Conservation (phyloP, 768 basidiomycete species). For the Macrolepiota albuminosa region DNA sequence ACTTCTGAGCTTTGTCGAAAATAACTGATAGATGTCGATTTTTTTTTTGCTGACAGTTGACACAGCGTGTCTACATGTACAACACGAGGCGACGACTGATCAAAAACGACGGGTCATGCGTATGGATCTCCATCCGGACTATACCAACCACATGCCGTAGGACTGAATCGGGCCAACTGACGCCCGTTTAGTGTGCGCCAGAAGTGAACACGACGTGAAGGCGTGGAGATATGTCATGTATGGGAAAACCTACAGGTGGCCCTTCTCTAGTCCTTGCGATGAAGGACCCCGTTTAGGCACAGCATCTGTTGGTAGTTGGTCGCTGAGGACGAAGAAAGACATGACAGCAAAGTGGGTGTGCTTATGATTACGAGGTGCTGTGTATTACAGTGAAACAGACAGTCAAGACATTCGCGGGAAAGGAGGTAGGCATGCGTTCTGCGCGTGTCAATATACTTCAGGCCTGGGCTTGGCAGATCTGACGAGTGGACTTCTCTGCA, state of each 20-base stretch:
- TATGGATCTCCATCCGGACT: background rate
- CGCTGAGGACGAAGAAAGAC: background rate
- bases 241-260: background rate
- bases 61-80: constrained; percentile 7
- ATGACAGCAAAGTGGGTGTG: background rate
- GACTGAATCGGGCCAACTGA: constrained; percentile 53
- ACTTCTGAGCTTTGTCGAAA: too few relatives aligned
- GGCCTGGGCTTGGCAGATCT: background rate
- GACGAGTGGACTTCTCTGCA: too few relatives aligned
- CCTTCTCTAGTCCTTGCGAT: background rate
- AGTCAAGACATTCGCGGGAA: background rate
- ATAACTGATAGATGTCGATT: too few relatives aligned
- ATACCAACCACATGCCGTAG: constrained; percentile 22
- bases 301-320: background rate
- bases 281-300: too few relatives aligned
- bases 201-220: constrained; percentile 40
- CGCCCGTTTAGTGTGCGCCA: constrained; percentile 45
- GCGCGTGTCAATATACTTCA: background rate
- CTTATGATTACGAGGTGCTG: too few relatives aligned
- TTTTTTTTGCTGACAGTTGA: constrained; percentile 24
- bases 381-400: background rate
- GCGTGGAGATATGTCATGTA: background rate
- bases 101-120: background rate
- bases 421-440: background rate
- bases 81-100: background rate